Evolutionary conservation across 2,329 filamentous ascomycete species (phyloP).

Genomic region (Fusarium sp.): DNA sequence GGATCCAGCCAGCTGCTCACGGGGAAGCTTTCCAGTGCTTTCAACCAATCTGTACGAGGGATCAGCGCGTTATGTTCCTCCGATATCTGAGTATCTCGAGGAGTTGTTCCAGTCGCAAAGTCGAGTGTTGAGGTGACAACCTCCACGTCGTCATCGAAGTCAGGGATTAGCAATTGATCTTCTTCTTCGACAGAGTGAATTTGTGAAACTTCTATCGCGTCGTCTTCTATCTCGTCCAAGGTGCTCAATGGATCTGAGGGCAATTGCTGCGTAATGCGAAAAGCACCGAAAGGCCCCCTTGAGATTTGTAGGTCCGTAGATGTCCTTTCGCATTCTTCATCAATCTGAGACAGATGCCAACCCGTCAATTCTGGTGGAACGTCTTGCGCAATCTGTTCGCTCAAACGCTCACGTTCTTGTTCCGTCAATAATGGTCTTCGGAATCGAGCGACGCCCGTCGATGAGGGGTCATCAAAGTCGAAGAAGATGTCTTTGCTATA

Average conservation of each 20-base stretch:
- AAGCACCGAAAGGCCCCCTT: slow-evolving; percentile 29
- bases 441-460: not conserved
- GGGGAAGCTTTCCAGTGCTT: not conserved
- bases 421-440: slow-evolving; percentile 23
- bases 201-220: fast-evolving
- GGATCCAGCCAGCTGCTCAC: not conserved
- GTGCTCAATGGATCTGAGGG: fast-evolving
- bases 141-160: not conserved
- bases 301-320: slow-evolving; percentile 13
- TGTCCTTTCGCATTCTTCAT: slow-evolving; percentile 22
- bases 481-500: slow-evolving; percentile 34
- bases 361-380: not conserved
- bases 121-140: not conserved
- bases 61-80: not conserved
- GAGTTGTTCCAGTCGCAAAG: not conserved
- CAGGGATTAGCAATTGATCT: not conserved
- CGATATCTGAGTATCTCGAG: not conserved
- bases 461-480: slow-evolving; percentile 10
- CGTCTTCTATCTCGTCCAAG: not conserved
- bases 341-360: slow-evolving; percentile 26
- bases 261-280: not conserved
- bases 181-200: fast-evolving
- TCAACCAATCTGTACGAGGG: not conserved
- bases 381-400: slow-evolving; percentile 4
- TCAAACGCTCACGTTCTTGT: slow-evolving; percentile 18